These are phyloP conservation scores for Wallacemonas sp. DNA, from an alignment of 208 protist genomes.

Conservation along the genomic window DNA sequence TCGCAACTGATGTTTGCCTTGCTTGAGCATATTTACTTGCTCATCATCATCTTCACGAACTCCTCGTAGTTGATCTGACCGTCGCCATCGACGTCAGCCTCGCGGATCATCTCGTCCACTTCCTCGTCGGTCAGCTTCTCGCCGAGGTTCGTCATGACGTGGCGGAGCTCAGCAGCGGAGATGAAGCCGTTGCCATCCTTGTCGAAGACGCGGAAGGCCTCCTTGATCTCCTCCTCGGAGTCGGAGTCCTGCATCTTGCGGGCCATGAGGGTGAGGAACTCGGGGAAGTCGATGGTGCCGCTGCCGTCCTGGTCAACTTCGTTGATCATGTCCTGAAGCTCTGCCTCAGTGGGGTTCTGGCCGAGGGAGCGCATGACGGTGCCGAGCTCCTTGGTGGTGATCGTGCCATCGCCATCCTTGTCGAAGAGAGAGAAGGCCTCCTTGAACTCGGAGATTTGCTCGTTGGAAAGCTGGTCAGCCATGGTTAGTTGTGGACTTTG, in stretches of 20 bases:
- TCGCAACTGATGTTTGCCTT: no score
- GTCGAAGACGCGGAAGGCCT: slow-evolving; percentile 96
- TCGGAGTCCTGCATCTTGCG: slow-evolving; percentile 92
- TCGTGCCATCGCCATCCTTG: slow-evolving; percentile 96
- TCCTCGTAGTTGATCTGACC: slow-evolving; percentile 87
- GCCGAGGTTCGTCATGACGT: slow-evolving; percentile 95
- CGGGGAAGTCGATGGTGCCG: slow-evolving; percentile 97
- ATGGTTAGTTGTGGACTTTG: slow-evolving; percentile 17
- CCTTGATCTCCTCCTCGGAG: slow-evolving; percentile 94
- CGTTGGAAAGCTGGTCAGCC: slow-evolving; percentile 94
- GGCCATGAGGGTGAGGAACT: slow-evolving; percentile 89
- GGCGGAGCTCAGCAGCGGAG: slow-evolving; percentile 92
- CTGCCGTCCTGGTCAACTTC: slow-evolving; percentile 95
- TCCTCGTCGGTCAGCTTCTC: slow-evolving; percentile 94
- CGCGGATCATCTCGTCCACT: slow-evolving; percentile 90
- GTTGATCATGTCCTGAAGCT: slow-evolving; percentile 98
- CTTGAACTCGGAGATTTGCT: slow-evolving; percentile 99
- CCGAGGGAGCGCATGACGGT: slow-evolving; percentile 99
- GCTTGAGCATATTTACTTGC: no score
- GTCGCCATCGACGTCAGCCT: slow-evolving; percentile 84
- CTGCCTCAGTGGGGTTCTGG: slow-evolving; percentile 94
- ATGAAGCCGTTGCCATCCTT: slow-evolving; percentile 95
- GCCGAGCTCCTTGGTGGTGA: slow-evolving; percentile 99
- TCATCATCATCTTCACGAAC: slow-evolving; percentile 89
- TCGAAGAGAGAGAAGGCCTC: slow-evolving; percentile 99